Conservation (phyloP, 179 eudicot genomes). For the Pouteria campechiana region DNA sequence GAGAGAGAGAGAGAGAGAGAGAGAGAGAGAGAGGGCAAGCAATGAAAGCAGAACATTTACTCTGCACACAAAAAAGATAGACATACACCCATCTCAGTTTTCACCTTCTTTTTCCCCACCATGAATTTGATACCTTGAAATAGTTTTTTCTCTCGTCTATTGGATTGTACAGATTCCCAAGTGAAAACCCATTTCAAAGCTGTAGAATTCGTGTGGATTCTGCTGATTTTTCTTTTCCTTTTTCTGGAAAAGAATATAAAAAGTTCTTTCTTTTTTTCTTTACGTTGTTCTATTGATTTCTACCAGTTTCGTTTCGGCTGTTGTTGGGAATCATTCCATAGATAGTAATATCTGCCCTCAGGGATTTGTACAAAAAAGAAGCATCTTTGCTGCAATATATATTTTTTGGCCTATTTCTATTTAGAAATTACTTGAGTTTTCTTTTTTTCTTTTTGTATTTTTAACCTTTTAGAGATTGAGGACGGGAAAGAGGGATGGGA, state of each 20-base stretch:
- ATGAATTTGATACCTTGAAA: slow-evolving; percentile 41
- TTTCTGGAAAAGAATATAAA: too few species aligned
- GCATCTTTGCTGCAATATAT: too few species aligned
- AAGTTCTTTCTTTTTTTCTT: slow-evolving; percentile 15
- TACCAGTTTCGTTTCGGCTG: slow-evolving; percentile 8
- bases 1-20: too few species aligned
- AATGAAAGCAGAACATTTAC: too few species aligned
- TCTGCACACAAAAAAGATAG: slow-evolving; percentile 29
- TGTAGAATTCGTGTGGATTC: too few species aligned
- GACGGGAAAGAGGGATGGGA: slow-evolving; percentile 80
- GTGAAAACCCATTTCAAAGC: slow-evolving; percentile 27
- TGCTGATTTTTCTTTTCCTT: too few species aligned
- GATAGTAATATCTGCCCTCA: slow-evolving; percentile 9
- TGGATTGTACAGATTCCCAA: slow-evolving; percentile 27
- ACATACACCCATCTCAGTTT: slow-evolving; percentile 38
- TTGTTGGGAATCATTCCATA: slow-evolving; percentile 5
- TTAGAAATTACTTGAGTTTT: slow-evolving; percentile 5
- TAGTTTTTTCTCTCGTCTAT: slow-evolving; percentile 20
- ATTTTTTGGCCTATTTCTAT: slow-evolving; percentile 6
- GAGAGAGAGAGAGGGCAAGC: too few species aligned
- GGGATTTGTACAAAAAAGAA: too few species aligned
- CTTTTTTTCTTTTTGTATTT: slow-evolving; percentile 8
- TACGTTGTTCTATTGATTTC: slow-evolving; percentile 4
- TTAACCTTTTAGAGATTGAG: slow-evolving; percentile 12
- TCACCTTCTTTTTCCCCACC: slow-evolving; percentile 70